Percentiles rank a stretch among this genome's conserved stretches.
Evolutionary conservation across 164 flowering plant genomes (phyloP).

Genomic region (Magnolia sinica): DNA sequence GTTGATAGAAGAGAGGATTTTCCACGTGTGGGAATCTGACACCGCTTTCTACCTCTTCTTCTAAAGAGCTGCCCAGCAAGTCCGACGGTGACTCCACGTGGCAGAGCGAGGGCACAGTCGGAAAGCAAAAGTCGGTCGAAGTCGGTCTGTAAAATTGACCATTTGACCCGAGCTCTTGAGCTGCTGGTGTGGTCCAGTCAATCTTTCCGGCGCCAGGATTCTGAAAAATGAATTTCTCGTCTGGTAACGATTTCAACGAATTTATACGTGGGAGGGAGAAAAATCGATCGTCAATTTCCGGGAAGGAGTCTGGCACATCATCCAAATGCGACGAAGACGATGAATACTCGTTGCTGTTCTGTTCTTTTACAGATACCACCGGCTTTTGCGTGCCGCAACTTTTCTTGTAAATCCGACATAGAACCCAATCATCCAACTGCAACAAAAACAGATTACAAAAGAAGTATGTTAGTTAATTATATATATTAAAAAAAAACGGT

Average conservation of each 20-base stretch:
- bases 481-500: neutral
- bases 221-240: conserved; percentile 30
- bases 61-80: conserved; percentile 20
- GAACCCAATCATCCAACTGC: conserved; percentile 87
- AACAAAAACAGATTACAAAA: neutral
- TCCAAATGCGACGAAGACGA: conserved; percentile 65
- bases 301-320: conserved; percentile 63
- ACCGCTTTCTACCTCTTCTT: conserved; percentile 65
- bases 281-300: conserved; percentile 52
- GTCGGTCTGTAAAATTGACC: conserved; percentile 6
- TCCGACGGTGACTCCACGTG: conserved; percentile 25
- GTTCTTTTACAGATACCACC: conserved; percentile 32
- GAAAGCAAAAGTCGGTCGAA: conserved; percentile 22
- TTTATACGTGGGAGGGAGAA: conserved; percentile 45
- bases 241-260: conserved; percentile 35
- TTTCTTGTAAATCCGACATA: conserved; percentile 80
- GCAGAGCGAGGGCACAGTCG: conserved; percentile 21
- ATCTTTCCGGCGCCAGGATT: conserved; percentile 39
- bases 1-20: conserved; percentile 25
- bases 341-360: conserved; percentile 30
- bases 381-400: conserved; percentile 43
- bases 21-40: conserved; percentile 23
- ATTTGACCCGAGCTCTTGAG: conserved; percentile 30
- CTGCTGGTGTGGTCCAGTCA: conserved; percentile 33
- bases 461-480: neutral